These are phyloP conservation scores for Mortierella hygrophila DNA, from an alignment of 192 early-diverging fungal genomes.

Conservation along the genomic window DNA sequence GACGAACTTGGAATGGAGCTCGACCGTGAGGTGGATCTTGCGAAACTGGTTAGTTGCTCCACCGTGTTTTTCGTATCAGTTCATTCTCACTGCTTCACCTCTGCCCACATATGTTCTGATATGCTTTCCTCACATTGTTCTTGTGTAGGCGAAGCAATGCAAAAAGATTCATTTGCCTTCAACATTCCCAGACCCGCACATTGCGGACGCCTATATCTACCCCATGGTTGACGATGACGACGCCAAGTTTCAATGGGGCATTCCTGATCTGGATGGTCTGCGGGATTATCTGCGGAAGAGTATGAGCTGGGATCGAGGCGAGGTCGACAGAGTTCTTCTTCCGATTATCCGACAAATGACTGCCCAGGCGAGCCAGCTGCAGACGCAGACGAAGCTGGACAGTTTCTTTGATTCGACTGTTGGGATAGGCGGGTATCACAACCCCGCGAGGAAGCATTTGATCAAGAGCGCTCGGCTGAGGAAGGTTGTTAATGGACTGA, in stretches of 20 bases:
- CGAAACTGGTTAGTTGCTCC: conserved; percentile 47
- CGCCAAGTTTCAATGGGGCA: conserved; percentile 76
- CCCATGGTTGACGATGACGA: conserved; percentile 80
- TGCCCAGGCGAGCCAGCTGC: conserved; percentile 40
- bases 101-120: background rate
- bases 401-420: conserved; percentile 45
- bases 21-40: conserved; percentile 57
- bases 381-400: conserved; percentile 58
- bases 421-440: conserved; percentile 33
- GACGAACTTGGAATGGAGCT: conserved; percentile 57
- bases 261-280: conserved; percentile 76
- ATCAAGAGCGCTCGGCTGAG: conserved; percentile 61
- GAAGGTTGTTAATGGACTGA: conserved; percentile 59
- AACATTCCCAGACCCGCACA: conserved; percentile 83
- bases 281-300: conserved; percentile 72
- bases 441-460: conserved; percentile 8
- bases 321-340: conserved; percentile 76
- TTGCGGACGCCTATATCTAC: conserved; percentile 83
- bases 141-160: conserved; percentile 69
- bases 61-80: background rate
- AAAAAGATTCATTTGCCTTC: conserved; percentile 76
- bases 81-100: background rate
- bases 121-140: background rate
- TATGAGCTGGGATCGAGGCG: conserved; percentile 72
- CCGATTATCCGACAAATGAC: conserved; percentile 77